Base-by-base conservation (phyloP, 805 yeast genomes). In the Schwanniomyces yamadae region DNA sequence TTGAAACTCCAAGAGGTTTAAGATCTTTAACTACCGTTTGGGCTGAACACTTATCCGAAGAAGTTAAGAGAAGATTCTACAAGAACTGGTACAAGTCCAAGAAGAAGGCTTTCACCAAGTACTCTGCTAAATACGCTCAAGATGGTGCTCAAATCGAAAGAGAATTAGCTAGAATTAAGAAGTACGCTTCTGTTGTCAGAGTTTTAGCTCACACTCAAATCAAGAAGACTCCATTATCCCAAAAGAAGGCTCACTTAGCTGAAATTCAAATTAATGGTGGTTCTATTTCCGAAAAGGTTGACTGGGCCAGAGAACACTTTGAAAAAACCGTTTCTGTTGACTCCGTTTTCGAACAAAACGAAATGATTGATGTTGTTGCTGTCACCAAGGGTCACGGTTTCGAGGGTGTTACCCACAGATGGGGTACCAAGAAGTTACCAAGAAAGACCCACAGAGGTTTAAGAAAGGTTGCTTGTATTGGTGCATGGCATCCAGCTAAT, bases 401-500 rank as follows among this genome's bases (percentile, higher is more conserved):
- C 88, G 99, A 93, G 79, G 99, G 99, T 90, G 97, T 91, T 66
- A 93, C 99, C 80, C 96, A 90, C 89, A 88, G 99, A 87, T 93
- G 98, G 98, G 99, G 99, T 73, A 93, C 99, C 85, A 95, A 90
- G 90, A 90, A 85, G 83, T 81, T 93, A 61, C 99, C 99, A 78
- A 89, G 99, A 82, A 93, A 93, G 95, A 93, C 99, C 73, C 99
- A 93, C 78, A 90, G 98, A 86, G 99, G 99, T 91, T 80, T 91
- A 73, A 89, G 99, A 84, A 93, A 93, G 88, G 99, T 93, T 77
- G 99, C 99, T 69, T 93, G 99, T 88, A 93, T 93, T 68, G 99
- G 99, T 84, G 97, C 99, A 71, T 93, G 99, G 99, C 99, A 93
- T 81, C 99, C 99, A 75, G 84, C 96, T 80, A 96, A 89, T 82